Evolutionary conservation across 2,329 filamentous ascomycete species (phyloP), one percentile per base, ranked within the genome.

Genomic region (Diaporthe velutina): DNA sequence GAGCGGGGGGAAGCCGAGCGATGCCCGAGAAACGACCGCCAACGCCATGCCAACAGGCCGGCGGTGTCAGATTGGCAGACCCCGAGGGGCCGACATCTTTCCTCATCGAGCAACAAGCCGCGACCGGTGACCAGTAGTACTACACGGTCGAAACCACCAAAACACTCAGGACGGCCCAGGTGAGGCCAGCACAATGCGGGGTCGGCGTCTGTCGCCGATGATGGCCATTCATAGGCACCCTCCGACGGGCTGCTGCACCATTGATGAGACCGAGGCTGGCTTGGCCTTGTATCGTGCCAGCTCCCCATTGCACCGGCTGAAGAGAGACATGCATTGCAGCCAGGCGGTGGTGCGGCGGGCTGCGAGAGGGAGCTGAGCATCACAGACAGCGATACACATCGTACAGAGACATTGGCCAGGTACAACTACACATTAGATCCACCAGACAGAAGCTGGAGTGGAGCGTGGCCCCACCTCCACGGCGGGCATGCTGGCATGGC

Each of bases 11-110:
- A 79, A 78, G 50, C 79, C 79, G 79, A 80, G 75, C 72, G 76
- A 80, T 74, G 74, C 60, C 79, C 79, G 79, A 80, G 73, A 75
- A 75, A 75, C 75, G 73, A 73, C 78, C 78, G 78, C 42, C 40
- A 42, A 38, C 64, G 33, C 64, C 64, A 68, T 54, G 33, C 15
- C 30, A 54, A 54, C 64, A 19, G 13, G 30, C 45, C 48, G 33
- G 33, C 64, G 48, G 45, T 68, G 64, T 54, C 64, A 68, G 33
- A 54, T n/a, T 25, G 48, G 15, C 64, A 68, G 66, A 71, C 73
- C 28, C 73, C 73, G 73, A 74, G 70, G 45, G 35, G 38, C 73
- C 72, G 64, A 50, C 64, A 71, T 40, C 66, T 64, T 74, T 71
- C 66, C 72, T 52, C 55, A 55, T 52, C 35, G 25, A 61, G 54